Evolutionary conservation across 1,284 basidiomycete species (phyloP).

Genomic region (Tilletia setariae): DNA sequence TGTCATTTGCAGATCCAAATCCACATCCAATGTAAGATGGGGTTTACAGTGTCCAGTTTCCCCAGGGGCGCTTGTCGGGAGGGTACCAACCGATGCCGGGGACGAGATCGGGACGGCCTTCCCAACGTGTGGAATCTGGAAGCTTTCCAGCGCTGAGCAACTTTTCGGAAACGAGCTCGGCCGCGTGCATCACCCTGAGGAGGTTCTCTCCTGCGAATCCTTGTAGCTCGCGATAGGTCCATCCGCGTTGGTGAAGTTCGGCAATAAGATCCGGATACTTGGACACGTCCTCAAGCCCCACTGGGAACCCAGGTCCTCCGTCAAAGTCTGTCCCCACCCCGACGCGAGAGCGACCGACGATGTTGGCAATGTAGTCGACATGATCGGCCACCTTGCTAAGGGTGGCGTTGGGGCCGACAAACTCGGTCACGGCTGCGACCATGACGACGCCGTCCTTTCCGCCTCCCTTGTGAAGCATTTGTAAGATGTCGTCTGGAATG

Average conservation of each 20-base stretch:
- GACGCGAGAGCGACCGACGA: constrained; percentile 20
- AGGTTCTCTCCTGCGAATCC: constrained; percentile 23
- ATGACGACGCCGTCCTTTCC: constrained; percentile 19
- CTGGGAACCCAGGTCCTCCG: constrained; percentile 15
- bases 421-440: constrained; percentile 21
- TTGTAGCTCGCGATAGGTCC: constrained; percentile 18
- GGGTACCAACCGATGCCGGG: background rate
- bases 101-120: constrained; percentile 13
- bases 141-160: background rate
- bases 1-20: too few species aligned
- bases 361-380: constrained; percentile 24
- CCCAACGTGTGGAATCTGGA: constrained; percentile 20
- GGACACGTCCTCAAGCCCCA: constrained; percentile 25
- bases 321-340: constrained; percentile 28
- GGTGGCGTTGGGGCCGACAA: constrained; percentile 19
- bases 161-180: constrained; percentile 14
- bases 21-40: too few species aligned
- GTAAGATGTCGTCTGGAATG: constrained; percentile 26
- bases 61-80: background rate
- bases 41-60: too few species aligned
- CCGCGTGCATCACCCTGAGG: constrained; percentile 22
- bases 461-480: constrained; percentile 5
- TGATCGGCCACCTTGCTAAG: constrained; percentile 23
- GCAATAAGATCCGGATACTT: constrained; percentile 21
- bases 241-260: constrained; percentile 17